Percentiles rank a stretch among this genome's conserved stretches.
Evolutionary conservation across 1,284 basidiomycete genomes (phyloP).

Genomic region (Filobasidium uniguttulatum): DNA sequence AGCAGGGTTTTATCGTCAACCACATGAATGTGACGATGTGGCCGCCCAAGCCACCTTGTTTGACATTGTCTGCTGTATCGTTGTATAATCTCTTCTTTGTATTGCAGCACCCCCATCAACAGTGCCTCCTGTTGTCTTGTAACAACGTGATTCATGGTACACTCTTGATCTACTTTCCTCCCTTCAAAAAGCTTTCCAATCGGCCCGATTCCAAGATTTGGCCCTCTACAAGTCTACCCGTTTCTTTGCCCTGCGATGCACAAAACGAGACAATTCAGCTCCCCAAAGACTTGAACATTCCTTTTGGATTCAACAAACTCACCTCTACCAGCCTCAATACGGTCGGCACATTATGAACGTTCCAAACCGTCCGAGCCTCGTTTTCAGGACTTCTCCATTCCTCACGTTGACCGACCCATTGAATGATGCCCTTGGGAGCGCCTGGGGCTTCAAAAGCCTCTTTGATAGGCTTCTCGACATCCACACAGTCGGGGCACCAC

Average conservation of each 20-base stretch:
- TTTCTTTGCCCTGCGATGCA: constrained; percentile 42
- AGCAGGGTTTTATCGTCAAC: no score
- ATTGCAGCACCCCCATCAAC: no score
- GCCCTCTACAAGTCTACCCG: constrained; percentile 47
- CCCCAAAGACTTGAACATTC: no score
- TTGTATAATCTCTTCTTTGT: no score
- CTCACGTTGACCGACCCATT: constrained; percentile 56
- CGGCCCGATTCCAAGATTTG: constrained; percentile 36
- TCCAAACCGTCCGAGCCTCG: constrained; percentile 52
- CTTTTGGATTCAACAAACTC: constrained; percentile 26
- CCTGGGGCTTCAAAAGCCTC: constrained; percentile 44
- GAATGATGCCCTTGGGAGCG: constrained; percentile 49
- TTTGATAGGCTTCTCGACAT: constrained; percentile 50
- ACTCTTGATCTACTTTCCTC: no score
- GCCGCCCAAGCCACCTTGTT: no score
- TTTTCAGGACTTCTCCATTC: constrained; percentile 56
- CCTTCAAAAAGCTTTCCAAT: neutral
- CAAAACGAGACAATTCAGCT: neutral
- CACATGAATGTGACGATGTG: no score
- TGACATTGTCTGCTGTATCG: no score
- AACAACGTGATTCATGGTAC: no score
- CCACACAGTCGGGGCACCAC: constrained; percentile 53
- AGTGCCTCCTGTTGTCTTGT: no score
- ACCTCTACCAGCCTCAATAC: constrained; percentile 56
- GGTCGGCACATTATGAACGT: constrained; percentile 53